These are phyloP conservation scores for Aspergillus baeticus DNA, from an alignment of 495 filamentous ascomycete genomes.

Conservation along the genomic window DNA sequence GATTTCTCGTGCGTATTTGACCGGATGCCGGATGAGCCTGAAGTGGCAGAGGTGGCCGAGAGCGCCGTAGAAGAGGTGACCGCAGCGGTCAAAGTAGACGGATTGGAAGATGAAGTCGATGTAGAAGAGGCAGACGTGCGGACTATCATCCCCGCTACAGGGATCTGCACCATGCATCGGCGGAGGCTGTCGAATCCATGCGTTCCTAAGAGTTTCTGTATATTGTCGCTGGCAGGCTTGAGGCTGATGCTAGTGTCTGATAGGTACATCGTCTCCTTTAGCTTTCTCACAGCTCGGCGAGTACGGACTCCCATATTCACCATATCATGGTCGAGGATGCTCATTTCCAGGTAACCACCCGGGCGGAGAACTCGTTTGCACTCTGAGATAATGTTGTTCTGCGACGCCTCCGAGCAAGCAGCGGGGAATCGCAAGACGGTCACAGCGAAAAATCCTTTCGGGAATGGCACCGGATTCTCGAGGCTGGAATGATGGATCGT, in stretches of 20 bases:
- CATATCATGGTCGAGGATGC: slow-evolving; percentile 80
- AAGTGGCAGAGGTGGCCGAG: slow-evolving; percentile 27
- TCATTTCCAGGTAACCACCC: slow-evolving; percentile 85
- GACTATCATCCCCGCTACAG: slow-evolving; percentile 71
- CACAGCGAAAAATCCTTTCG: slow-evolving; percentile 77
- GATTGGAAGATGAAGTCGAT: slow-evolving; percentile 22
- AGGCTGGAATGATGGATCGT: slow-evolving; percentile 74
- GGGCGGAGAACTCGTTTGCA: slow-evolving; percentile 88
- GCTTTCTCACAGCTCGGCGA: slow-evolving; percentile 68
- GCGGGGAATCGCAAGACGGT: slow-evolving; percentile 88
- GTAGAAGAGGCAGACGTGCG: slow-evolving; percentile 42
- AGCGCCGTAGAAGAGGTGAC: slow-evolving; percentile 29
- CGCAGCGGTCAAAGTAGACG: slow-evolving; percentile 22
- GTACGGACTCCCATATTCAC: slow-evolving; percentile 81
- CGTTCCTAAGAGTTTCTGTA: slow-evolving; percentile 71
- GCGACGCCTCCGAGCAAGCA: slow-evolving; percentile 69
- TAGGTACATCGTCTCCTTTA: slow-evolving; percentile 74
- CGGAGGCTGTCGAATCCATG: slow-evolving; percentile 83
- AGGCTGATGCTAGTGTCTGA: slow-evolving; percentile 63
- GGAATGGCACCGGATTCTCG: slow-evolving; percentile 77
- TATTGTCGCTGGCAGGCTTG: slow-evolving; percentile 72
- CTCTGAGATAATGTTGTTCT: slow-evolving; percentile 79
- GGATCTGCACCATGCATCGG: slow-evolving; percentile 84
- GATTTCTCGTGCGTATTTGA: slow-evolving; percentile 32
- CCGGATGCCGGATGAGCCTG: slow-evolving; percentile 16